These are phyloP conservation scores for Beauveria australis DNA, from an alignment of 2,329 filamentous ascomycete species.

Conservation along the genomic window DNA sequence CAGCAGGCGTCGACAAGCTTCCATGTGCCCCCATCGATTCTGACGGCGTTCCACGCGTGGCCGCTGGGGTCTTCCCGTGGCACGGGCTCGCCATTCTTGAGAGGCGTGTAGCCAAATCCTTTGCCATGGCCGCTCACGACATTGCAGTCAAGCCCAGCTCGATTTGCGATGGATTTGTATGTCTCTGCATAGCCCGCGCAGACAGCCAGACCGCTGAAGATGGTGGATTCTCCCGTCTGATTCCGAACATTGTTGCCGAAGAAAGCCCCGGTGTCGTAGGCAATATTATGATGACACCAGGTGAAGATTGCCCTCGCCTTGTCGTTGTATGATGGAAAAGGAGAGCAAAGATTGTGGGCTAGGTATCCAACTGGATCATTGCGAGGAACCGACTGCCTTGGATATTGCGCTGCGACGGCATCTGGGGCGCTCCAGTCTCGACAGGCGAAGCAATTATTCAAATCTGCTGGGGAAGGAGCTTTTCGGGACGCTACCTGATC, in stretches of 20 bases:
- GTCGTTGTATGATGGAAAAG: constrained; percentile 76
- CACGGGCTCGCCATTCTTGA: constrained; percentile 54
- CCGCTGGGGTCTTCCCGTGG: constrained; percentile 55
- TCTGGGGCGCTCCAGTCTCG: constrained; percentile 84
- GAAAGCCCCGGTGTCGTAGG: constrained; percentile 74
- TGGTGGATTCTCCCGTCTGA: constrained; percentile 62
- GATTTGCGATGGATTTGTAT: constrained; percentile 68
- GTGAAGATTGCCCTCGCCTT: constrained; percentile 90
- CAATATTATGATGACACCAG: constrained; percentile 91
- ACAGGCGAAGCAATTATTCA: constrained; percentile 62
- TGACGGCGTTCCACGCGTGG: constrained; percentile 91
- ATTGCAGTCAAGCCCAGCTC: constrained; percentile 70
- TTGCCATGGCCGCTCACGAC: constrained; percentile 77
- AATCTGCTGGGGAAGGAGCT: constrained; percentile 19
- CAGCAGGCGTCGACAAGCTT: constrained; percentile 89
- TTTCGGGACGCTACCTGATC: constrained; percentile 32
- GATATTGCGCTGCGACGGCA: constrained; percentile 66
- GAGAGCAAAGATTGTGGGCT: constrained; percentile 66
- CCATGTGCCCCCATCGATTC: constrained; percentile 80
- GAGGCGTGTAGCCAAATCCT: constrained; percentile 62
- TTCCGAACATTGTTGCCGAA: constrained; percentile 61
- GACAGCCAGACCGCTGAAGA: constrained; percentile 72
- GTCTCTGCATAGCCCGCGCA: constrained; percentile 86
- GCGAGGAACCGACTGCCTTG: constrained; percentile 60
- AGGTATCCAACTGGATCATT: constrained; percentile 62